These are phyloP conservation scores for Aspergillus funiculosus DNA, from an alignment of 495 filamentous ascomycete species.

Conservation along the genomic window DNA sequence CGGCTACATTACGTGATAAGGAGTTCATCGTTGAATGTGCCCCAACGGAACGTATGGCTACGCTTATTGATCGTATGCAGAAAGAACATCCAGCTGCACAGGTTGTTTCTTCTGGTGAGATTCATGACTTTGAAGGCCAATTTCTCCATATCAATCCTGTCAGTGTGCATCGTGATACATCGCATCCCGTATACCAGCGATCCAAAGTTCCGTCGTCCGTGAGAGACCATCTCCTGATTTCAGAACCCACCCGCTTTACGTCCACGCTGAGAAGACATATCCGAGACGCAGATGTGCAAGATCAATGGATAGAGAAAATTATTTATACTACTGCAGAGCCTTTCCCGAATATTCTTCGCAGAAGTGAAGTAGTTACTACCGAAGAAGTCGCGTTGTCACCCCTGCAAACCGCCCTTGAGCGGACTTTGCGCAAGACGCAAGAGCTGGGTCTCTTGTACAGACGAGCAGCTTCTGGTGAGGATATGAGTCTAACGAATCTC, in stretches of 20 bases:
- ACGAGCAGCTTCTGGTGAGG: slow-evolving; percentile 67
- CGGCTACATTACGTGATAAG: slow-evolving; percentile 72
- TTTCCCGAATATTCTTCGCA: slow-evolving; percentile 86
- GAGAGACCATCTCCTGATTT: slow-evolving; percentile 75
- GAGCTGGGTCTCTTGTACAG: slow-evolving; percentile 74
- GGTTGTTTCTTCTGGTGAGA: slow-evolving; percentile 63
- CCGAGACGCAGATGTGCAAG: slow-evolving; percentile 54
- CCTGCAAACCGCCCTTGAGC: slow-evolving; percentile 81
- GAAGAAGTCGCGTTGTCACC: slow-evolving; percentile 63
- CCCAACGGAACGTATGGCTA: slow-evolving; percentile 65
- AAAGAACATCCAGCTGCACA: slow-evolving; percentile 84
- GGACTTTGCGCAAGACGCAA: slow-evolving; percentile 83
- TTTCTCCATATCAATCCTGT: slow-evolving; percentile 80
- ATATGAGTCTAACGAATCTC: slow-evolving; percentile 55
- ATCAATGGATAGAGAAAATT: slow-evolving; percentile 78
- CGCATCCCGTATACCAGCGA: slow-evolving; percentile 83
- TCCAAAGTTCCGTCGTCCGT: slow-evolving; percentile 75
- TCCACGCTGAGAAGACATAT: slow-evolving; percentile 63
- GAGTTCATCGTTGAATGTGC: slow-evolving; percentile 87
- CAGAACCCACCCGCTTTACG: slow-evolving; percentile 66
- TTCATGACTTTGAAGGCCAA: slow-evolving; percentile 86
- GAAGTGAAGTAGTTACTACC: slow-evolving; percentile 75
- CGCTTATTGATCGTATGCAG: slow-evolving; percentile 89
- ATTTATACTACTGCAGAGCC: slow-evolving; percentile 77
- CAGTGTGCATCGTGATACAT: slow-evolving; percentile 71